Percentiles rank a stretch among this genome's conserved stretches.
phyloP scores from a whole-genome alignment of 106 monocot genomes.

The Dioscorea zingiberensis region DNA sequence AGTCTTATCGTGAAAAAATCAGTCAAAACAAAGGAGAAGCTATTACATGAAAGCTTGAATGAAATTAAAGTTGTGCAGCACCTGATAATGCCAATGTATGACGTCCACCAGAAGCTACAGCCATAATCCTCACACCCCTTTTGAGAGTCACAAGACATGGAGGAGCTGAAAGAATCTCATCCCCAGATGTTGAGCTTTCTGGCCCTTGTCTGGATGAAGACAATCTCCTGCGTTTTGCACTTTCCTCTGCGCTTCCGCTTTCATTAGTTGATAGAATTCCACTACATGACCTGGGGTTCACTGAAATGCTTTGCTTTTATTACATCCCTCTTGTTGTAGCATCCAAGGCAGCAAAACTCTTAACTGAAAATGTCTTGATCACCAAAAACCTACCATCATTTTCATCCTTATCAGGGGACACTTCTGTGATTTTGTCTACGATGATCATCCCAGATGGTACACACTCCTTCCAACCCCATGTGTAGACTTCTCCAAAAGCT shows the following conservation, averaged over 20 bases:
- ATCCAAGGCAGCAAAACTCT: not conserved
- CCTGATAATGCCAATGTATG: conserved; percentile 95
- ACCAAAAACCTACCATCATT: conserved; percentile 18
- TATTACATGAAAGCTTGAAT: not conserved
- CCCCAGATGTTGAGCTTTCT: conserved; percentile 54
- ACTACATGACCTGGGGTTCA: conserved; percentile 52
- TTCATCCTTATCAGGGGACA: conserved; percentile 51
- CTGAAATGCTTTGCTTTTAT: conserved; percentile 31
- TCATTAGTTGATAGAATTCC: conserved; percentile 29
- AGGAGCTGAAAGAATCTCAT: conserved; percentile 68
- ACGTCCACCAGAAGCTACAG: conserved; percentile 90
- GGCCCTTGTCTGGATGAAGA: conserved; percentile 54
- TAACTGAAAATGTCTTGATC: conserved; percentile 58
- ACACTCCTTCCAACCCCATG: conserved; percentile 99
- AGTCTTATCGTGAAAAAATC: not conserved
- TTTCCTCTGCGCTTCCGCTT: conserved; percentile 44
- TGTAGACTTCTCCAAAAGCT: conserved; percentile 79
- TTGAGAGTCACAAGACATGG: conserved; percentile 76
- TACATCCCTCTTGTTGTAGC: not conserved
- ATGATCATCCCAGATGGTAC: conserved; percentile 68
- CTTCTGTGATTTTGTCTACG: conserved; percentile 26
- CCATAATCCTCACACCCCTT: conserved; percentile 45
- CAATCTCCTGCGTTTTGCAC: conserved; percentile 58
- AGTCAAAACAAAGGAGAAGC: not conserved
- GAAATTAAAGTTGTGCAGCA: conserved; percentile 7